Base-by-base conservation (phyloP, 1,284 basidiomycete species). In the Puccinia coronata region DNA sequence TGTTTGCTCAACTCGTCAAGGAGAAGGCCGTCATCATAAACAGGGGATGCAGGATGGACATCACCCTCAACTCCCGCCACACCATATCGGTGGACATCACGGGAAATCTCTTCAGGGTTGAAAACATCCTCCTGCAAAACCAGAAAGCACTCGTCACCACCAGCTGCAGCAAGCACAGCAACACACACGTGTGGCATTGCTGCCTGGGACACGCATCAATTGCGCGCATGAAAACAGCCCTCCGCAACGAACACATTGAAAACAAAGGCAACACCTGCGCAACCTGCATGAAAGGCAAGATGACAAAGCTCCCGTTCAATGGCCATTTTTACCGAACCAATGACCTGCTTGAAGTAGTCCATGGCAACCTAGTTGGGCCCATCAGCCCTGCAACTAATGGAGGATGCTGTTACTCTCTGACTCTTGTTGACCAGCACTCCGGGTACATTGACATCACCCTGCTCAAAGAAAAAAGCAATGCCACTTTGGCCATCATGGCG, bases 391-490 rank as follows among this genome's bases (percentile, higher is more conserved):
- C n/a, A n/a, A n/a, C n/a, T n/a, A n/a, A n/a, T n/a, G n/a, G n/a
- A n/a, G 43, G 69, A 28, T 6, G 12, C 5, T 12, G 43, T 1
- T 71, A 71, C 25, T 71, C 51, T 28, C 43, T 49, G 2, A 71
- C 43, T 2, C 18, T 71, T 25, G 69, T 71, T 14, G 43, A 71
- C n/a, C 43, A 71, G 41, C 25, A 71, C 49, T 43, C 20, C 12
- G 16, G 43, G 8, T 71, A 14, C 14, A 65, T 65, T 9, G 2
- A 71, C 41, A 49, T 73, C 51, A 36, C 4, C 6, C 2, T 73
- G 12, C n/a, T 73, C 5, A 73, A 73, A 73, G 53, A 53, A 25
- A 73, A 53, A 73, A 16, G 11, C 4, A 34, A 73, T 11, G 71
- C 51, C n/a, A n/a, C n/a, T n/a, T n/a, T n/a, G n/a, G n/a, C n/a